phyloP scores from a whole-genome alignment of 225 moss, liverwort and hornwort species.

The Bryoerythrophyllum caledonicum region DNA sequence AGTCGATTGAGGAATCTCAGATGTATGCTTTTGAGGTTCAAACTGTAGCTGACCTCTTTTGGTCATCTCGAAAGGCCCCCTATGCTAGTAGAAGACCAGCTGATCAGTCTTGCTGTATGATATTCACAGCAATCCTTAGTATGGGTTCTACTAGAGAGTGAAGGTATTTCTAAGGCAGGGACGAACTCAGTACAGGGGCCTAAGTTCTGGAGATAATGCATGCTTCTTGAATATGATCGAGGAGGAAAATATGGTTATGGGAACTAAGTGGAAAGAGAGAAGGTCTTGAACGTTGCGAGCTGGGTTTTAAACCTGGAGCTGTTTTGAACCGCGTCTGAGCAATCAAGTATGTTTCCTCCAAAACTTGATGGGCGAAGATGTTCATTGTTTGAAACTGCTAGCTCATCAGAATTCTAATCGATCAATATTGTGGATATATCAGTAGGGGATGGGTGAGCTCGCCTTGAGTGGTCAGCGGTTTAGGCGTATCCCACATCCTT shows the following conservation, averaged over 20 bases:
- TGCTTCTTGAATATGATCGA: conserved; percentile 24
- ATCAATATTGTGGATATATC: conserved; percentile 27
- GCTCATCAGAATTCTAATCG: conserved; percentile 16
- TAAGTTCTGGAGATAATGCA: conserved; percentile 19
- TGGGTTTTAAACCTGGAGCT: conserved; percentile 35
- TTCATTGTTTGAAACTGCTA: conserved; percentile 21
- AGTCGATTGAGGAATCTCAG: background rate
- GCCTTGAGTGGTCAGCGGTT: conserved; percentile 71
- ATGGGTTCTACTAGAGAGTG: conserved; percentile 4
- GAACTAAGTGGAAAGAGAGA: conserved; percentile 54
- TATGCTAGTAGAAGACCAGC: conserved; percentile 15
- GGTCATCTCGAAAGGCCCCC: conserved; percentile 11
- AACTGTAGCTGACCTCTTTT: conserved; percentile 9
- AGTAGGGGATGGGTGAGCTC: conserved; percentile 72
- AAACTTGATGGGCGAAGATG: conserved; percentile 9
- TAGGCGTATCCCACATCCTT: conserved; percentile 67
- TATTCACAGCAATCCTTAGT: conserved; percentile 24
- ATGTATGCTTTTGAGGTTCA: conserved; percentile 12
- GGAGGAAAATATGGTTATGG: conserved; percentile 36
- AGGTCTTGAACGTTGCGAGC: conserved; percentile 38
- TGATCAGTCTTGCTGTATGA: conserved; percentile 11
- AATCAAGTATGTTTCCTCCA: conserved; percentile 41
- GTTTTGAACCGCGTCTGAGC: conserved; percentile 35
- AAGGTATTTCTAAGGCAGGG: conserved; percentile 2
- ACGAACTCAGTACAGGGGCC: conserved; percentile 12